Conservation (phyloP, 108 stramenopile genomes). For the Stephanodiscus minutulus region DNA sequence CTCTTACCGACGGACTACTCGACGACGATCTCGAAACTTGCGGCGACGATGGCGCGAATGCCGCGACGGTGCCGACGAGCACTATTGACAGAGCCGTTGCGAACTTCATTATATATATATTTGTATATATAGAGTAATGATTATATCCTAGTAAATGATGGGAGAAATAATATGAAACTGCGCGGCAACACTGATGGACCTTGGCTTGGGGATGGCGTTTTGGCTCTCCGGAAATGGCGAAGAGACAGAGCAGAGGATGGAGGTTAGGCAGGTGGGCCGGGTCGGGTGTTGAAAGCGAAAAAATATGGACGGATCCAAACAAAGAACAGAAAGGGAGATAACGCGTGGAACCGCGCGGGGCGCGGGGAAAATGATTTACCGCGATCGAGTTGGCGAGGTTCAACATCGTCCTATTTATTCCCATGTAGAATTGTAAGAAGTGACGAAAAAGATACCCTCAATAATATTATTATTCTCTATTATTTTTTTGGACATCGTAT, state of each 20-base stretch:
- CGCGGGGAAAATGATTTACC: too few species aligned
- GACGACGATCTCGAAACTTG: slow-evolving; percentile 22
- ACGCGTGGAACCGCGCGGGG: slow-evolving; percentile 10
- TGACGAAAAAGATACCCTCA: neutral
- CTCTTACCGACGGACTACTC: slow-evolving; percentile 30
- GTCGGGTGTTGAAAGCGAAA: neutral
- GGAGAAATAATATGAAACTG: too few species aligned
- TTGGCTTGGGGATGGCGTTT: too few species aligned
- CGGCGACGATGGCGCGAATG: slow-evolving; percentile 61
- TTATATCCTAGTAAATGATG: too few species aligned
- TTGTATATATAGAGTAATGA: too few species aligned
- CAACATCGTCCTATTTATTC: neutral
- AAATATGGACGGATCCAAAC: neutral
- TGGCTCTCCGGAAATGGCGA: too few species aligned
- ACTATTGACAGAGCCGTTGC: slow-evolving; percentile 53
- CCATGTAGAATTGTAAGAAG: neutral
- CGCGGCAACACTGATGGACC: too few species aligned
- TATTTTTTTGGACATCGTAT: too few species aligned
- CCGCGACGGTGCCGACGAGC: slow-evolving; percentile 56
- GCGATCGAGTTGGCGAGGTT: neutral
- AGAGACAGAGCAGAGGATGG: too few species aligned
- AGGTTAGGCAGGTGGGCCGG: too few species aligned
- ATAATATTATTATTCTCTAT: too few species aligned
- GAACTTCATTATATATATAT: slow-evolving; percentile 64
- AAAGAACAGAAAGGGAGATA: neutral